Base-by-base conservation (phyloP, 306 rosid species). In the Purshia tridentata region DNA sequence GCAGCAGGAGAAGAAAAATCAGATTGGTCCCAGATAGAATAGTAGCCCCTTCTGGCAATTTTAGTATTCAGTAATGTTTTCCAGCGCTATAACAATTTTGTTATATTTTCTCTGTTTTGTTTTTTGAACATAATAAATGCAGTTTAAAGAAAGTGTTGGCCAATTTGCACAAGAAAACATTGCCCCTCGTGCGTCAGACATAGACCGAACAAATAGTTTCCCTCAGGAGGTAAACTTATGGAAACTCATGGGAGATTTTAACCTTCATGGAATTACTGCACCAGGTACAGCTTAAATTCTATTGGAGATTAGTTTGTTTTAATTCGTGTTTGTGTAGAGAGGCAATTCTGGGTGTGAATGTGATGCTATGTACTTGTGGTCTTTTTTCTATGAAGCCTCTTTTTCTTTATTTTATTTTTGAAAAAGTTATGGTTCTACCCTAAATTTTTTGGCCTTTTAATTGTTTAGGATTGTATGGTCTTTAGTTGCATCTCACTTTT, bases 151-250 rank as follows among this genome's bases (percentile, higher is more conserved):
- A 75, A 93, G 98, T 69, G 94, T 91, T 44, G 45, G 87, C 61
- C 97, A 93, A 50, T 93, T 93, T 80, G 94, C 96, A 50, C 81
- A 83, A 70, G 97, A 84, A 48, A 74, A 86, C 78, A 91, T 94
- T 74, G 92, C 97, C 44, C 98, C 91, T 71, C 91, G 91, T 88
- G 96, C 96, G 18, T 71, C 96, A 14, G 88, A 86, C 78, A 85
- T 89, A 65, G 97, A 94, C 80, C 94, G 91, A 74, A 77, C 92
- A 1, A 94, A 94, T 81, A 76, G 82, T 75, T 86, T 93, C 19
- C 97, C 98, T 65, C 82, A 91, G 96, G 98, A 86, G 76, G 91
- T 88, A 55, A 89, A 93, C 94, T 85, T 93, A 73, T 93, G 98
- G 98, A 91, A 86, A 83, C 84, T 82, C 80, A 91, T 93, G 97